Evolutionary conservation across 75 land plant genomes (phyloP), one percentile per base, ranked within the genome.

Genomic region (Ceratopteris richardii): DNA sequence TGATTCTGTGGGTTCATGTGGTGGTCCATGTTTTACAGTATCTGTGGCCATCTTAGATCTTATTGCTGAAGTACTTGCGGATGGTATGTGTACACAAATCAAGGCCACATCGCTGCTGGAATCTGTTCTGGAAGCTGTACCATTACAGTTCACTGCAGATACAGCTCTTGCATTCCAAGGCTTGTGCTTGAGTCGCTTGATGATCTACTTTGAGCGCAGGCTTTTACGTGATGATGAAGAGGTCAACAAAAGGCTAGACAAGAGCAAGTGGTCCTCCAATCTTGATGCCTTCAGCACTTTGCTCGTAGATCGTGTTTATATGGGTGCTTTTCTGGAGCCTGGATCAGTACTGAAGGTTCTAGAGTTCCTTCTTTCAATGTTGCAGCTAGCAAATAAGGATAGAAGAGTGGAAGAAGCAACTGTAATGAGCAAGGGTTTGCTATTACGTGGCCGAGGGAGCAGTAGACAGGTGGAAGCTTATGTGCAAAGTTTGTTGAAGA

Each of bases 191-290:
- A 66, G 79, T 51, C 88, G 99, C 57, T 26, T 95, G 76, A 87
- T 95, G 78, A 84, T 82, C 51, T 87, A 87, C 54, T 58, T 95
- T 31, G 97, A 95, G 67, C 78, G 99, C 30, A 75, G 92, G 29
- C 78, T 95, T 31, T 41, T 82, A 64, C 88, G 97, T 44, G 99
- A 95, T 80, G 99, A 95, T 52, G 99, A 95, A 56, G 99, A 87
- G 73, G 40, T 62, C 25, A 73, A 64, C 44, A 90, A 95, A 64
- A 90, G 85, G 68, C 84, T 95, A 37, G 99, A 95, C 58, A 95
- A 87, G 65, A 76, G 39, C 52, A 78, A 85, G 16, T 95, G 99
- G 99, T 85, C 99, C 18, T 61, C 77, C 51, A 95, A 90, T 50
- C 69, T 95, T 54, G 99, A 95, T 65, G 67, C 82, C 44, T 54